These are phyloP conservation scores for Lunularia cruciata DNA, from an alignment of 225 moss, liverwort and hornwort genomes.

Conservation along the genomic window DNA sequence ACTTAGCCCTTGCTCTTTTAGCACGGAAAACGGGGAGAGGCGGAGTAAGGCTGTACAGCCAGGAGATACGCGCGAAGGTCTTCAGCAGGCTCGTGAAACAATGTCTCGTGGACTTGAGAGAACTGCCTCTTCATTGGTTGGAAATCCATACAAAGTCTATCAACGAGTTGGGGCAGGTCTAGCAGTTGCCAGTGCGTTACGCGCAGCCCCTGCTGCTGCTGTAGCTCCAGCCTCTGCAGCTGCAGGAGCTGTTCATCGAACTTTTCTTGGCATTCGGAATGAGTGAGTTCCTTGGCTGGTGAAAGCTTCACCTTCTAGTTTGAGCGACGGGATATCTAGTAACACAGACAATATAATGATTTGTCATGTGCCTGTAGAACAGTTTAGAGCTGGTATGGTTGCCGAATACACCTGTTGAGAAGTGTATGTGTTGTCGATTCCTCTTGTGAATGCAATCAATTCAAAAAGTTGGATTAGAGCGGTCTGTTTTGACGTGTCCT, in stretches of 20 bases:
- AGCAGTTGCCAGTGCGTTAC: constrained; percentile 53
- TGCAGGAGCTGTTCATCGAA: constrained; percentile 52
- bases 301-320: no score
- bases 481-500: no score
- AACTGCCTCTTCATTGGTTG: constrained; percentile 50
- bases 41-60: constrained; percentile 51
- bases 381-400: no score
- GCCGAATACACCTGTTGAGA: no score
- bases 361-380: no score
- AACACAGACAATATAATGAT: no score
- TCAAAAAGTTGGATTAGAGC: no score
- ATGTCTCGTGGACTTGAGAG: constrained; percentile 56
- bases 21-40: constrained; percentile 38
- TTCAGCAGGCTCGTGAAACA: constrained; percentile 62
- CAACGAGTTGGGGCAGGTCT: constrained; percentile 57
- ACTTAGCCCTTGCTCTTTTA: constrained; percentile 23
- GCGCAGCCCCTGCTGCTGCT: constrained; percentile 56
- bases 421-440: no score
- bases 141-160: constrained; percentile 53
- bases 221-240: constrained; percentile 60
- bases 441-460: no score
- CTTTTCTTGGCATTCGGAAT: constrained; percentile 53
- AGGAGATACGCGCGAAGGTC: constrained; percentile 56
- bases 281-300: constrained; percentile 39
- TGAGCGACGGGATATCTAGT: no score